Base-by-base conservation (phyloP, 495 filamentous ascomycete genomes). In the Neurospora sp. region DNA sequence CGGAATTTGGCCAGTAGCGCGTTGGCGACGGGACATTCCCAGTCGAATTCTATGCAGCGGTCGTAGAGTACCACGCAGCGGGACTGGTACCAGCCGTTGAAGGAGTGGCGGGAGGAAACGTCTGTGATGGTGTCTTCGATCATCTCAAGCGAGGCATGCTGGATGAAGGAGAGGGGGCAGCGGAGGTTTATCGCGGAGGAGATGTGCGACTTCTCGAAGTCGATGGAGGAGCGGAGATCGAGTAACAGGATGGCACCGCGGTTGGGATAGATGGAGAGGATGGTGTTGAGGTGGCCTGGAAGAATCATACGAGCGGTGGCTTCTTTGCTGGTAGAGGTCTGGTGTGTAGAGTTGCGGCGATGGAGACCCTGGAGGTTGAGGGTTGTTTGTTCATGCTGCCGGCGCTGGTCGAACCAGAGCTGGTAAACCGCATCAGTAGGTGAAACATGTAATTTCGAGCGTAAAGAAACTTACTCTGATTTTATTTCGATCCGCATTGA, bases 21-120 rank as follows among this genome's bases (percentile, higher is more conserved):
- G 16, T 82, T 80, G 40, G 84, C 84, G 14, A 79, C 76, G 10
- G 83, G 84, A 48, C 83, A 83, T 69, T 86, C 83, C 83, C 83
- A 85, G 12, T 82, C 72, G 35, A 81, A 84, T 41, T 86, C 83
- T 9, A 84, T 76, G 3, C 81, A 76, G 42, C 81, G 76, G 70
- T 85, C 83, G 73, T 86, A 86, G 65, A 86, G 84, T n/a, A 86
- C 82, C 17, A 86, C 77, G 20, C 83, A 85, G 68, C 79, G 81
- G 68, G 76, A 83, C 22, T 79, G 78, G 14, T 76, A 76, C 84
- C 84, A 85, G 37, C 83, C 83, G 73, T 78, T 77, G 69, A 86
- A 86, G 69, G 78, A 81, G 40, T 79, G 79, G 0, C 82, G 80
- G 73, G 81, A 82, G 39, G 82, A 78, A 69, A 83, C 82, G 39